Evolutionary conservation across 257 asterid species (phyloP).

Genomic region (Apocynum venetum): DNA sequence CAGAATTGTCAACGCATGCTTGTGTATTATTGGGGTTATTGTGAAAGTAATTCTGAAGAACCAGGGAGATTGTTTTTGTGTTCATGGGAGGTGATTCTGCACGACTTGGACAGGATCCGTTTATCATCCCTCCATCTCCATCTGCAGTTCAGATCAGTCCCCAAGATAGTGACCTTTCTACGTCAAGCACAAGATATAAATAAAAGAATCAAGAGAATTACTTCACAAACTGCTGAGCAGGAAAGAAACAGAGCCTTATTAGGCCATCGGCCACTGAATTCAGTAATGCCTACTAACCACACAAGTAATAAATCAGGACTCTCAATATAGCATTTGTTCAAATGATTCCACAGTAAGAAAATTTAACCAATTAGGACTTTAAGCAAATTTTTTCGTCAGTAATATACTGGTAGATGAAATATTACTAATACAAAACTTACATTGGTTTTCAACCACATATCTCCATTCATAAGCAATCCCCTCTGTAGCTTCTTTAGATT

Average conservation of each 20-base stretch:
- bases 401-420: neutral
- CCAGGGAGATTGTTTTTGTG: constrained; percentile 53
- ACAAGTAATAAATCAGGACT: too few species aligned
- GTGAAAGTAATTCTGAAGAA: constrained; percentile 72
- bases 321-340: neutral
- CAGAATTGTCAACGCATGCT: constrained; percentile 76
- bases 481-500: constrained; percentile 65
- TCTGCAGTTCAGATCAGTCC: constrained; percentile 39
- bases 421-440: constrained; percentile 33
- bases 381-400: neutral
- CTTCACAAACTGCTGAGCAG: neutral
- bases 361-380: neutral
- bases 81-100: constrained; percentile 66
- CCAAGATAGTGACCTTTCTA: neutral
- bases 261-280: neutral
- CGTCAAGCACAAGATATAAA: neutral
- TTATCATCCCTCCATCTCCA: constrained; percentile 67
- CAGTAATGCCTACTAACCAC: neutral
- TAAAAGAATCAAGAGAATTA: neutral
- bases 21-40: constrained; percentile 56
- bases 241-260: neutral
- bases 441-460: constrained; percentile 83
- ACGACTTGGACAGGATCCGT: constrained; percentile 65
- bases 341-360: neutral
- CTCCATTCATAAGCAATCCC: constrained; percentile 82